Percentiles rank a stretch among this genome's conserved stretches.
phyloP scores from a whole-genome alignment of 306 rosid genomes.

The Bauhinia variegata region DNA sequence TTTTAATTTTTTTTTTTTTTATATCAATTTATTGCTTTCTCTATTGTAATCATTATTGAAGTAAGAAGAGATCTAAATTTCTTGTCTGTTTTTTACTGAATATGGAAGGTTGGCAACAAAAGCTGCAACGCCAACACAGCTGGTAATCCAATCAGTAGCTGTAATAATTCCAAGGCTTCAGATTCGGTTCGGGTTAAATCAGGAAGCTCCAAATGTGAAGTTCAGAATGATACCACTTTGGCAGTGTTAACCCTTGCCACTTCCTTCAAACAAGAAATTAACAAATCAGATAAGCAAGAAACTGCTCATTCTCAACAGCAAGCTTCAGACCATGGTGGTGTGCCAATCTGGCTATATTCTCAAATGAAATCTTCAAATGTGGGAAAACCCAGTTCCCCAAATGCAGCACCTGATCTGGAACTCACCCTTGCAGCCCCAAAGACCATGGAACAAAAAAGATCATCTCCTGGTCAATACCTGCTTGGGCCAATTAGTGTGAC shows the following conservation, averaged over 20 bases:
- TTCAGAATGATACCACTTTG: slow-evolving; percentile 35
- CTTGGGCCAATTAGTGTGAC: slow-evolving; percentile 63
- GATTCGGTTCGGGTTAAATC: neutral
- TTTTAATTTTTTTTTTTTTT: too few species aligned
- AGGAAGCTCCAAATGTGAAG: slow-evolving; percentile 31
- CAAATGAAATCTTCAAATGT: slow-evolving; percentile 39
- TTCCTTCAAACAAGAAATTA: slow-evolving; percentile 27
- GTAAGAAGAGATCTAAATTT: too few species aligned
- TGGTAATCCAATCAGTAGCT: slow-evolving; percentile 5
- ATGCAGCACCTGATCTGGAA: slow-evolving; percentile 57
- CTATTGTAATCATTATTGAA: neutral
- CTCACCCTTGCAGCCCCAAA: slow-evolving; percentile 71
- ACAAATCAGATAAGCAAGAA: slow-evolving; percentile 39
- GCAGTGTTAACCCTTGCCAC: slow-evolving; percentile 33
- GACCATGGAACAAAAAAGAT: slow-evolving; percentile 48
- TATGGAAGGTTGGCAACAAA: slow-evolving; percentile 50
- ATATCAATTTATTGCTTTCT: neutral
- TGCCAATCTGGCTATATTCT: slow-evolving; percentile 50
- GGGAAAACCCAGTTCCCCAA: slow-evolving; percentile 26
- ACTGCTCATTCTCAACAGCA: slow-evolving; percentile 18
- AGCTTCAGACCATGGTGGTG: neutral
- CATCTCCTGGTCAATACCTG: slow-evolving; percentile 48
- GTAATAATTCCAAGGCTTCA: slow-evolving; percentile 11
- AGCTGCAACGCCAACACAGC: slow-evolving; percentile 34
- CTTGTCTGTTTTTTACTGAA: neutral